Base-by-base conservation (phyloP, 2,329 filamentous ascomycete species). In the Cordyceps militaris region DNA sequence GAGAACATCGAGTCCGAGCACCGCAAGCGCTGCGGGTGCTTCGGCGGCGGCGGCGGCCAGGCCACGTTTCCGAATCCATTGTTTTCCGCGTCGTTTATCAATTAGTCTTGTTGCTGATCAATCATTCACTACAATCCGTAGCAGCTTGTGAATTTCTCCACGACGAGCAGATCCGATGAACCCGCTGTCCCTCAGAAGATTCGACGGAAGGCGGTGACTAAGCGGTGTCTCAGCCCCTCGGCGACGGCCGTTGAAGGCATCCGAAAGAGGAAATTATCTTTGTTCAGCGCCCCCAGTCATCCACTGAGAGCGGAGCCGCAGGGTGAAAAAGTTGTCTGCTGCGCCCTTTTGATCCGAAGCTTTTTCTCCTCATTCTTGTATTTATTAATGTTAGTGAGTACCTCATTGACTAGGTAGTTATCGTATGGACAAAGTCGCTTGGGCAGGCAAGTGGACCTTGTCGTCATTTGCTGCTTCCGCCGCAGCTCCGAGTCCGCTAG, bases 261-360 rank as follows among this genome's bases (percentile, higher is more conserved):
- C 52, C 52, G 21, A 47, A 47, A 55, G 16, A 47, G 52, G 52
- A 36, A 55, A 55, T 55, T 55, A n/a, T n/a, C 30, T 16, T 36
- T 30, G 42, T 5, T 28, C 21, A 38, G 23, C 5, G 21, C 32
- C 40, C 50, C 30, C 24, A 24, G 10, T 38, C 28, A 32, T n/a
- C 28, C 28, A 32, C 28, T 10, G 28, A 6, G 6, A 32, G 10
- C 28, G n/a, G n/a, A n/a, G n/a, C n/a, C n/a, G n/a, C n/a, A n/a
- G n/a, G n/a, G n/a, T n/a, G n/a, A n/a, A n/a, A n/a, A n/a, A n/a
- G n/a, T 5, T 19, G 38, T 42, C 11, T 42, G n/a, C 38, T 42
- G 38, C 38, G 38, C 38, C 38, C 16, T 19, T n/a, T 21, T 8
- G 38, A 42, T 9, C n/a, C 10, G 38, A 16, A 19, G 7, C 7